These are phyloP conservation scores for Coemansia sp. DNA, from an alignment of 192 early-diverging fungal genomes.

Conservation along the genomic window DNA sequence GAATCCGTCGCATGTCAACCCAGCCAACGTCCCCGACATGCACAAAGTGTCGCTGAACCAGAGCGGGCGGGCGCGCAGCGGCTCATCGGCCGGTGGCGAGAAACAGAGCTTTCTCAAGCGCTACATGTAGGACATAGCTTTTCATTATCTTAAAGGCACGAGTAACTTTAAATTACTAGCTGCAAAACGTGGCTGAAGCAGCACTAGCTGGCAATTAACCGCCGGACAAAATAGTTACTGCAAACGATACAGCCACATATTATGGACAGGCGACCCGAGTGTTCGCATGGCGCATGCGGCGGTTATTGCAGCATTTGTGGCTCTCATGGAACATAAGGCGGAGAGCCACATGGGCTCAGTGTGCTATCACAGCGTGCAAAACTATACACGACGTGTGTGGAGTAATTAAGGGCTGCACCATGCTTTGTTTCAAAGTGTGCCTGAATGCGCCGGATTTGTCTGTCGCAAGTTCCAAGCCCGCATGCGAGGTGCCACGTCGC, in stretches of 20 bases:
- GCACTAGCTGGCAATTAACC: background rate
- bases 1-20: constrained; percentile 17
- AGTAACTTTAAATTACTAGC: background rate
- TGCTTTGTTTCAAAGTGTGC: constrained; percentile 1
- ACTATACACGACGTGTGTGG: background rate
- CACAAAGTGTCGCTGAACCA: constrained; percentile 38
- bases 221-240: background rate
- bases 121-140: constrained; percentile 8
- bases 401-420: background rate
- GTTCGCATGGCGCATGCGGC: background rate
- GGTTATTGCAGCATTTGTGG: background rate
- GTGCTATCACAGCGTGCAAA: background rate
- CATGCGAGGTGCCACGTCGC: background rate
- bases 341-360: background rate
- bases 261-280: background rate
- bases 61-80: constrained; percentile 32
- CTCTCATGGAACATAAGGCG: background rate
- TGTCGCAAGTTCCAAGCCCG: background rate
- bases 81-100: constrained; percentile 17
- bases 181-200: background rate
- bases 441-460: background rate
- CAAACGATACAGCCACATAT: background rate
- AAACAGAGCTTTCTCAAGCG: constrained; percentile 37
- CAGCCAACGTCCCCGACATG: constrained; percentile 33
- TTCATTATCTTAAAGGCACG: background rate